Evolutionary conservation across 2,329 filamentous ascomycete genomes (phyloP).

Genomic region (Clonostachys rhizophaga): DNA sequence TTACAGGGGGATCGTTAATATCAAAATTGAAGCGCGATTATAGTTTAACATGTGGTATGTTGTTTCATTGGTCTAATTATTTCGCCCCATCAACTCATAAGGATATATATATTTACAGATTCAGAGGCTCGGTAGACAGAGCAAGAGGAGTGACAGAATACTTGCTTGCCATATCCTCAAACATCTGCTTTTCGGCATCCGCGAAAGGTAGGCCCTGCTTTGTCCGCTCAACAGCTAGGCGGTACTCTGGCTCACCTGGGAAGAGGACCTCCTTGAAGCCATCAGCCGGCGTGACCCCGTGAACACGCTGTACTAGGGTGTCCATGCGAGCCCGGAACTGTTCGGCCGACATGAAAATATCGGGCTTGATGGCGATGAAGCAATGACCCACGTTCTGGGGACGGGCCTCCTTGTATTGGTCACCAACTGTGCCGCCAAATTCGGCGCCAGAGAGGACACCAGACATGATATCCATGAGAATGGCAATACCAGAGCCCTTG

Average conservation of each 20-base stretch:
- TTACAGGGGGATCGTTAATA: too few relatives aligned
- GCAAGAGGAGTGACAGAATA: too few relatives aligned
- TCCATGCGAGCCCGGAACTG: slow-evolving; percentile 39
- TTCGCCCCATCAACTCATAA: too few relatives aligned
- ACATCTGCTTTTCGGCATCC: neutral
- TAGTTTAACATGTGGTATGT: too few relatives aligned
- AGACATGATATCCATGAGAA: slow-evolving; percentile 81
- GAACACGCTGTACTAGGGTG: slow-evolving; percentile 3
- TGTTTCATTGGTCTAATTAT: too few relatives aligned
- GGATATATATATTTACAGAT: too few relatives aligned
- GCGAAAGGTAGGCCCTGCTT: neutral
- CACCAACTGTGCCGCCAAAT: slow-evolving; percentile 58
- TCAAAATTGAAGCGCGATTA: too few relatives aligned
- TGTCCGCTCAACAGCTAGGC: neutral
- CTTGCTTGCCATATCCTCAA: too few relatives aligned
- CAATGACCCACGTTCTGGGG: slow-evolving; percentile 51
- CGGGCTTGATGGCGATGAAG: slow-evolving; percentile 47
- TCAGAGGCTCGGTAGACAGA: too few relatives aligned
- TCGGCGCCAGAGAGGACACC: slow-evolving; percentile 66
- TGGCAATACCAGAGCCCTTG: slow-evolving; percentile 64
- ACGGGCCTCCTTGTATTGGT: slow-evolving; percentile 49
- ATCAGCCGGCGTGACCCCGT: too few relatives aligned
- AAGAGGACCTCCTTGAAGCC: too few relatives aligned
- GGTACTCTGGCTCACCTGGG: too few relatives aligned
- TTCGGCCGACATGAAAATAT: slow-evolving; percentile 38